Conservation (phyloP, 1,284 basidiomycete genomes). For the Ustilago bromivora region DNA sequence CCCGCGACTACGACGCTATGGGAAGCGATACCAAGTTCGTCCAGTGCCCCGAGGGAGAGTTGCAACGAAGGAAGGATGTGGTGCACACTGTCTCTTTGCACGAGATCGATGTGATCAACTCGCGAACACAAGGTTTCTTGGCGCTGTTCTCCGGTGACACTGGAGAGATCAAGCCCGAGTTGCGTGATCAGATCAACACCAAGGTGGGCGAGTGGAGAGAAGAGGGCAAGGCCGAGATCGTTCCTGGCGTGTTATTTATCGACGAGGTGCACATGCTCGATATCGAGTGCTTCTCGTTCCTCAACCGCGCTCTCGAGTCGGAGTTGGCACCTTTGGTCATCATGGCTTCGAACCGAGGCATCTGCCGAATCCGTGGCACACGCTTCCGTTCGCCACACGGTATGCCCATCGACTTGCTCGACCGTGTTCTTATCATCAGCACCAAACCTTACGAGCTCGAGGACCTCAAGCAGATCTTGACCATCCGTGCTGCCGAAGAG, state of each 20-base stretch:
- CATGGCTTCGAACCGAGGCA: conserved; percentile 97
- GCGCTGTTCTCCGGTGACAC: conserved; percentile 82
- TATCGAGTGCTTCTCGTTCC: conserved; percentile 98
- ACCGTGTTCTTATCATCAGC: conserved; percentile 93
- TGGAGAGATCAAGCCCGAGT: conserved; percentile 97
- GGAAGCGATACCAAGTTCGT: conserved; percentile 92
- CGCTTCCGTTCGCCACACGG: conserved; percentile 94
- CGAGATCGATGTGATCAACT: conserved; percentile 99
- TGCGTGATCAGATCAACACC: conserved; percentile 94
- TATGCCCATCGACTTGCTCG: conserved; percentile 91
- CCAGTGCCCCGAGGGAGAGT: conserved; percentile 96
- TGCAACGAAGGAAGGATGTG: conserved; percentile 96
- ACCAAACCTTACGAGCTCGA: conserved; percentile 87
- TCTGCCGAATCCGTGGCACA: conserved; percentile 93
- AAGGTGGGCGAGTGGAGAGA: conserved; percentile 98
- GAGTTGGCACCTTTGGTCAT: conserved; percentile 95
- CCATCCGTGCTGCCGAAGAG: conserved; percentile 95
- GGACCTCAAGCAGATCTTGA: conserved; percentile 90
- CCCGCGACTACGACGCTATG: conserved; percentile 98
- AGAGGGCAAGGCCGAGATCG: conserved; percentile 97
- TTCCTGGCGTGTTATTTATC: conserved; percentile 81
- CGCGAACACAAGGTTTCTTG: conserved; percentile 87
- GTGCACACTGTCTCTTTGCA: conserved; percentile 97
- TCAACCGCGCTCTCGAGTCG: conserved; percentile 94
- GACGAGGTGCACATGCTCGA: conserved; percentile 93